Conservation (phyloP, 495 filamentous ascomycete genomes). For the Massariosphaeria phaeospora region DNA sequence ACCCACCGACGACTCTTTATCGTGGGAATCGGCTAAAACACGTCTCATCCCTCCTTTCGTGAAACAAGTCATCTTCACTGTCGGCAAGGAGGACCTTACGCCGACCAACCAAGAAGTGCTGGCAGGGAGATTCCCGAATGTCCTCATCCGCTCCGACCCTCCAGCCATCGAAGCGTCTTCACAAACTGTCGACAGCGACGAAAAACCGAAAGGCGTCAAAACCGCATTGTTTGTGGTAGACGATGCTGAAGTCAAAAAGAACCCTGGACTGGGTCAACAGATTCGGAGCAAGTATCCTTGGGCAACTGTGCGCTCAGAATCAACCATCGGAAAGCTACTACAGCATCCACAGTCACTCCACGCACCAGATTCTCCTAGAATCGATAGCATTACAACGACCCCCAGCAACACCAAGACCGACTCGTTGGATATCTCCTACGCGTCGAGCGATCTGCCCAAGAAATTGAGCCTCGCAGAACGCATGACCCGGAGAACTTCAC, state of each 20-base stretch:
- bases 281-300: background rate
- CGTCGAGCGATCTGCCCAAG: no score
- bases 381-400: background rate
- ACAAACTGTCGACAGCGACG: background rate
- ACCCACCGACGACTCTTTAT: background rate
- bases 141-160: background rate
- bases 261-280: background rate
- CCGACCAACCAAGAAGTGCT: background rate
- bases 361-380: background rate
- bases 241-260: background rate
- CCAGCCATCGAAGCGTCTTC: background rate
- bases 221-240: background rate
- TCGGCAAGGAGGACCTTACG: background rate
- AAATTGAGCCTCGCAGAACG: background rate
- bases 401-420: background rate
- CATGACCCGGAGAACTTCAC: no score
- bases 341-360: background rate
- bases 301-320: background rate
- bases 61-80: background rate
- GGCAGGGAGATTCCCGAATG: background rate
- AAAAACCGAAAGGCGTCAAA: background rate
- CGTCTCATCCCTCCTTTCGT: background rate
- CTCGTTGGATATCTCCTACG: no score
- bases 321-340: background rate
- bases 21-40: background rate